Base-by-base conservation (phyloP, 2,329 filamentous ascomycete genomes). In the Paraphaeosphaeria minitans region DNA sequence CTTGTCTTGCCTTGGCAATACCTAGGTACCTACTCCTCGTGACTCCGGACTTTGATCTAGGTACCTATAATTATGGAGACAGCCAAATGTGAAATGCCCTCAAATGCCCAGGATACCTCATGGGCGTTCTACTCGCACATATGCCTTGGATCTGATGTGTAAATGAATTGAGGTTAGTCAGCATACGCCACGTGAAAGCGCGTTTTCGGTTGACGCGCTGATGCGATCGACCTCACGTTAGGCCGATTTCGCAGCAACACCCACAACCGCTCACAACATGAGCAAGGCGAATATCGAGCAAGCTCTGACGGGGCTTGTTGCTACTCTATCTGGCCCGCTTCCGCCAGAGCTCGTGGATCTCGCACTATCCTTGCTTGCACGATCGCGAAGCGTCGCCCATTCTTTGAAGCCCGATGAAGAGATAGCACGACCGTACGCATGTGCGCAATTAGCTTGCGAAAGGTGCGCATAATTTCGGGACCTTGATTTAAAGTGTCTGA, bases 381-480 rank as follows among this genome's bases (percentile, higher is more conserved):
- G 71, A 41, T 77, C 74, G 8, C 70, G 71, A n/a, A 75, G 70
- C 56, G 68, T 72, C 39, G 73, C 74, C 10, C 97, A 77, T 85
- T 75, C 70, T 4, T 60, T 77, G 42, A 77, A 75, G 56, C 60
- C 69, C 0, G 74, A 77, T 31, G 74, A 77, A 49, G 74, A 76
- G 59, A 76, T 77, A 21, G 74, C 69, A 22, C 67, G 74, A 6
- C 71, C 74, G 41, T 77, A 77, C 56, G 73, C 74, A 52, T 77
- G 74, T 56, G 72, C 74, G 10, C 74, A 77, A 59, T 50, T 99
- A 60, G 95, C 95, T 21, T 98, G 93, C 73, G 92, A 94, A 67
- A 86, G 91, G 90, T 91, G 78, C 6, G 9, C 33, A 16, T 22
- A 42, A 21, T 6, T 13, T 10, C 6, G 21, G 0, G 22, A 6